Evolutionary conservation across 257 asterid genomes (phyloP).

Genomic region (Euphrasia confusa): DNA sequence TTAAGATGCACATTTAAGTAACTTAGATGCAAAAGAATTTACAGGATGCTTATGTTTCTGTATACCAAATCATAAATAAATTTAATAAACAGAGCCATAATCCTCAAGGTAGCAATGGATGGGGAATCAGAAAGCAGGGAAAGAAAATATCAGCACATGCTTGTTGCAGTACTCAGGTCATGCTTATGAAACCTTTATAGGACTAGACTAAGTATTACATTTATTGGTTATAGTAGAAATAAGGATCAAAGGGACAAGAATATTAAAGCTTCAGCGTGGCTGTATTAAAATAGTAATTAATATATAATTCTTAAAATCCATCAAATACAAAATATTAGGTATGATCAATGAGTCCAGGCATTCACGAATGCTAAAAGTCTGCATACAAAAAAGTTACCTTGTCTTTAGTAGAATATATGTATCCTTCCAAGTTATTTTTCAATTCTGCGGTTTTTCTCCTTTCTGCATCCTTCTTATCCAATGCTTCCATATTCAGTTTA

Average conservation of each 20-base stretch:
- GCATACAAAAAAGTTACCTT: slow-evolving; percentile 44
- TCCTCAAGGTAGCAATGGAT: slow-evolving; percentile 16
- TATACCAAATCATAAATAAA: slow-evolving; percentile 14
- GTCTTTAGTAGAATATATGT: slow-evolving; percentile 91
- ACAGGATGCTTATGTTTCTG: slow-evolving; percentile 8
- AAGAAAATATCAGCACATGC: slow-evolving; percentile 13
- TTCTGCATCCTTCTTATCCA: slow-evolving; percentile 93
- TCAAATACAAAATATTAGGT: slow-evolving; percentile 1
- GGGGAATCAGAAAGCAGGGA: neutral
- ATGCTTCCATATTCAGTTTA: slow-evolving; percentile 55
- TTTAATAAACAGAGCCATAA: slow-evolving; percentile 1
- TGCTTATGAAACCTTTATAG: slow-evolving; percentile 18
- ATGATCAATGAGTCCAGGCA: slow-evolving; percentile 9
- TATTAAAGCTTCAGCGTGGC: slow-evolving; percentile 1
- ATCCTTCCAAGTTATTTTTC: slow-evolving; percentile 91
- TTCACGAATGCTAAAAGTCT: slow-evolving; percentile 8
- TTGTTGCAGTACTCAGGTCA: slow-evolving; percentile 8
- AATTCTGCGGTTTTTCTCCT: slow-evolving; percentile 94
- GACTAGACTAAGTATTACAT: slow-evolving; percentile 6
- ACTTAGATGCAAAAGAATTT: slow-evolving; percentile 1
- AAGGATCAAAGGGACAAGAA: slow-evolving; percentile 9
- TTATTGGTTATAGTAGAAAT: slow-evolving; percentile 12
- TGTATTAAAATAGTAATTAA: slow-evolving; percentile 9
- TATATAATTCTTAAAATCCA: slow-evolving; percentile 16
- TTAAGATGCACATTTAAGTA: slow-evolving; percentile 17